These are phyloP conservation scores for Boeremia exigua DNA, from an alignment of 2,329 filamentous ascomycete genomes.

Conservation along the genomic window DNA sequence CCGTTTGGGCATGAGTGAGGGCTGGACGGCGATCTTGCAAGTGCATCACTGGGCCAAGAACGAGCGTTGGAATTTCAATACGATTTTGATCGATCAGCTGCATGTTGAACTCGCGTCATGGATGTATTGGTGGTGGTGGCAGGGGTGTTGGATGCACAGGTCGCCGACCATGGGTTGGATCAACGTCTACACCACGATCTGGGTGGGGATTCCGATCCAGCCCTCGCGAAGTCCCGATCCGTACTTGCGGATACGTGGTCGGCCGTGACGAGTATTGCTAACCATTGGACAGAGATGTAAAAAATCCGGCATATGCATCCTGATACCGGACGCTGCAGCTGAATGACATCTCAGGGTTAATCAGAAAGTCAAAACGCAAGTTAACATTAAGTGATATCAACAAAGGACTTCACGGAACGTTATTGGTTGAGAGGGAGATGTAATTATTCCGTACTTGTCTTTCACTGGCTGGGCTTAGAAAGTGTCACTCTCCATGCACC, in stretches of 20 bases:
- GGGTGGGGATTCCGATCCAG: slow-evolving; percentile 8
- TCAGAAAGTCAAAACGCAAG: neutral
- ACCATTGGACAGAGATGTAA: no score
- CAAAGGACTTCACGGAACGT: neutral
- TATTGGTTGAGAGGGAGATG: neutral
- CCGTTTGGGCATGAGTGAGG: neutral
- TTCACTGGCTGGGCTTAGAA: neutral
- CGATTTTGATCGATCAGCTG: slow-evolving; percentile 9
- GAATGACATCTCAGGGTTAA: no score
- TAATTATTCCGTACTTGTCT: neutral
- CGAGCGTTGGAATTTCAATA: neutral
- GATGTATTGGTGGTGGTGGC: slow-evolving; percentile 1
- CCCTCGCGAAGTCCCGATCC: slow-evolving; percentile 8
- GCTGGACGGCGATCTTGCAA: neutral
- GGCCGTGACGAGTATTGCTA: neutral
- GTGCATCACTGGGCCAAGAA: neutral
- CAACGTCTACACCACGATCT: slow-evolving; percentile 6
- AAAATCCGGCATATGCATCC: no score
- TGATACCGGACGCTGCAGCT: no score
- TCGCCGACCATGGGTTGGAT: slow-evolving; percentile 9
- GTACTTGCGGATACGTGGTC: neutral
- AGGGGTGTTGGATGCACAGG: neutral
- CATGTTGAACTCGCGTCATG: slow-evolving; percentile 3
- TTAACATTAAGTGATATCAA: neutral
- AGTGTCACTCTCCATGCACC: slow-evolving; percentile 1